phyloP scores from a whole-genome alignment of 495 filamentous ascomycete genomes.

The Penicillium bovifimosum region DNA sequence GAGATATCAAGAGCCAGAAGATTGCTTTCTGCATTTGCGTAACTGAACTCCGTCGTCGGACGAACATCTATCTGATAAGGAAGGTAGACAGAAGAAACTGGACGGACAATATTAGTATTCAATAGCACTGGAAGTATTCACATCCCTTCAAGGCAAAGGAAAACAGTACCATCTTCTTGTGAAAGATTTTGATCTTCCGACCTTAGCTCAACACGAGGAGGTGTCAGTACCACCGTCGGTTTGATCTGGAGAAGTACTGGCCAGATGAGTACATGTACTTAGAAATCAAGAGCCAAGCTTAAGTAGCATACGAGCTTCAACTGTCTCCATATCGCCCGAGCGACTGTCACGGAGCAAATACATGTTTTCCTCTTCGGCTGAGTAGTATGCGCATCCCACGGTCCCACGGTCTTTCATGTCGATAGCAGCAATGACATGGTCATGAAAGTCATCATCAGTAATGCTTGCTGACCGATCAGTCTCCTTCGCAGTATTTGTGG shows the following conservation, averaged over 20 bases:
- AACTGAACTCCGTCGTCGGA: constrained; percentile 72
- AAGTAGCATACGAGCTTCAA: constrained; percentile 56
- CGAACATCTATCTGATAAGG: constrained; percentile 71
- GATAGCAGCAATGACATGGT: constrained; percentile 80
- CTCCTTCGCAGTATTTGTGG: constrained; percentile 4
- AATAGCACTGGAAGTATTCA: background rate
- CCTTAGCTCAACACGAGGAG: constrained; percentile 62
- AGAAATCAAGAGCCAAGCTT: background rate
- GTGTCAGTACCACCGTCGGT: constrained; percentile 74
- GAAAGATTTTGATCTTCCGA: constrained; percentile 16
- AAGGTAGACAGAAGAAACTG: constrained; percentile 40
- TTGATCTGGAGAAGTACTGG: constrained; percentile 67
- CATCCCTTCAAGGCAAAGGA: background rate
- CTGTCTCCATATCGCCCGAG: constrained; percentile 60
- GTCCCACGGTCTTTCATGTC: constrained; percentile 66
- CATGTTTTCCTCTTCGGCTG: constrained; percentile 65
- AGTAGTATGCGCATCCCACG: constrained; percentile 85
- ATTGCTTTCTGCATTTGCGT: constrained; percentile 62
- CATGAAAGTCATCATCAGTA: constrained; percentile 49
- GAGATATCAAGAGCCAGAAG: constrained; percentile 51
- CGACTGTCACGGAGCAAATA: constrained; percentile 79
- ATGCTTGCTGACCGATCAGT: constrained; percentile 1
- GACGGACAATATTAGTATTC: background rate
- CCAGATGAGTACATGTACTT: background rate
- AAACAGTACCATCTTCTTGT: constrained; percentile 23